Conservation (phyloP, 306 rosid genomes). For the Quercus bicolor region DNA sequence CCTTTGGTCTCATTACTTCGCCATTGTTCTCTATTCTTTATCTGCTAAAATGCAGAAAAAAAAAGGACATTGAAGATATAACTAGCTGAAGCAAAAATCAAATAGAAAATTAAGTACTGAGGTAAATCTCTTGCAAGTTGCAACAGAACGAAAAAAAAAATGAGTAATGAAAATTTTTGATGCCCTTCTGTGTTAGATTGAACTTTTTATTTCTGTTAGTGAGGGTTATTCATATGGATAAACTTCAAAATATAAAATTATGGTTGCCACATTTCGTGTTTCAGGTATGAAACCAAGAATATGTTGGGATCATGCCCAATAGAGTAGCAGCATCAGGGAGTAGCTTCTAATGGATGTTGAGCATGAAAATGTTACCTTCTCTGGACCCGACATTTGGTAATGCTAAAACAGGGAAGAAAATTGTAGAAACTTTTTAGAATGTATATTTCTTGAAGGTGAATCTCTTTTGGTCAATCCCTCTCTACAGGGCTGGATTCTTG, state of each 20-base stretch:
- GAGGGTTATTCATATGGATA: neutral
- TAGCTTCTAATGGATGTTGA: neutral
- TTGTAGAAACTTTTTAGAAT: neutral
- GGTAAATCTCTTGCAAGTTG: neutral
- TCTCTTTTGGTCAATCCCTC: neutral
- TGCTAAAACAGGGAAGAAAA: neutral
- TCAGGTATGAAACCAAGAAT: neutral
- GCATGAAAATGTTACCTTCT: neutral
- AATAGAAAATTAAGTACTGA: neutral
- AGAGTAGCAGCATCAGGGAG: neutral
- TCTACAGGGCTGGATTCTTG: neutral
- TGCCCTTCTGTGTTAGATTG: neutral
- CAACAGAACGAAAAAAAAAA: no score
- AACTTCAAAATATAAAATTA: neutral
- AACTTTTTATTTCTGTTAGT: neutral
- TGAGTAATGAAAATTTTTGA: neutral
- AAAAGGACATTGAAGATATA: neutral
- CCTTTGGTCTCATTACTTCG: neutral
- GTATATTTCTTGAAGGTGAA: neutral
- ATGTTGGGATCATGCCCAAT: neutral
- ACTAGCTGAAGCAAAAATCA: neutral
- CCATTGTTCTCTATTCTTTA: neutral
- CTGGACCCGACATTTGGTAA: neutral
- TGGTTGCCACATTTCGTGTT: neutral
- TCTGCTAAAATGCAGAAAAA: neutral